A percentile compares a stretch with the other conserved stretches of the same genome.
Evolutionary conservation across 1,284 basidiomycete species (phyloP).

Genomic region (Microbotryomycetes sp.): DNA sequence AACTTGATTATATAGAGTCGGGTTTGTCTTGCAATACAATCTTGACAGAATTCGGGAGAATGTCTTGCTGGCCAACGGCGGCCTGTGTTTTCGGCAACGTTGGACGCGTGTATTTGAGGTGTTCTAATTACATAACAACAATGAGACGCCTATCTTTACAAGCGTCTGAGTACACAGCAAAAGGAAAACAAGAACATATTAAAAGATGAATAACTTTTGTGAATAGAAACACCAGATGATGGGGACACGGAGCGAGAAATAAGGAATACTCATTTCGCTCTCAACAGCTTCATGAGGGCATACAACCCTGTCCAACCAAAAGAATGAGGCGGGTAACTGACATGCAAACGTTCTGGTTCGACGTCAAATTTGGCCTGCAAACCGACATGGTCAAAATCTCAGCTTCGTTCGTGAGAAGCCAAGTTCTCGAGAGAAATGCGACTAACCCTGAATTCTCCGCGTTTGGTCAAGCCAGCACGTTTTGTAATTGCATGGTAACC

Average conservation of each 20-base stretch:
- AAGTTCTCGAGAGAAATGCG: neutral
- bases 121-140: no score
- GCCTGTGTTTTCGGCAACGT: no score
- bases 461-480: conserved; percentile 13
- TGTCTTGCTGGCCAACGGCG: no score
- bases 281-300: conserved; percentile 23
- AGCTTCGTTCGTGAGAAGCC: neutral
- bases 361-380: conserved; percentile 22
- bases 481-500: conserved; percentile 18
- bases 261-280: neutral
- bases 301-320: conserved; percentile 20
- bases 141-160: no score
- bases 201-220: no score
- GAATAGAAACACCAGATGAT: no score
- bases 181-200: neutral
- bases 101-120: no score
- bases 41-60: no score
- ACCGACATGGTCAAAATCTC: neutral
- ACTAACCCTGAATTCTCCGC: conserved; percentile 23
- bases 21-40: no score
- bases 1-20: no score
- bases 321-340: conserved; percentile 12
- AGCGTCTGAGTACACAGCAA: no score
- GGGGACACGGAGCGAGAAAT: neutral
- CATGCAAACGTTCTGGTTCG: conserved; percentile 20